A percentile compares a stretch with the other conserved stretches of the same genome.
phyloP scores from a whole-genome alignment of 257 asterid species.

The Asclepias syriaca region DNA sequence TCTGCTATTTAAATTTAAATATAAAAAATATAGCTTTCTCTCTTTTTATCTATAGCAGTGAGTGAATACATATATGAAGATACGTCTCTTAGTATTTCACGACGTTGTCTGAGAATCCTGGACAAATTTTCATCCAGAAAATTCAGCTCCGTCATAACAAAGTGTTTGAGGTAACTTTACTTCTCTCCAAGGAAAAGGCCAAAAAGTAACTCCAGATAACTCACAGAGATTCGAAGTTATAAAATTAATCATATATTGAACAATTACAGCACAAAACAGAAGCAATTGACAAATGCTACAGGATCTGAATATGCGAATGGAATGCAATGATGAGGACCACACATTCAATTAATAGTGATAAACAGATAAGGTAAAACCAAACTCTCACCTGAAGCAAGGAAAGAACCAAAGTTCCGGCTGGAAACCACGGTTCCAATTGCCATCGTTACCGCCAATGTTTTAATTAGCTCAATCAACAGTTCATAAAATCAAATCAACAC shows the following conservation, averaged over 20 bases:
- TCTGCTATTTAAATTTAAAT: no score
- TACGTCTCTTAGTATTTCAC: background rate
- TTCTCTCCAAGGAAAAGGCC: background rate
- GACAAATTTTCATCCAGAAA: background rate
- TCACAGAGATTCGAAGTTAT: background rate
- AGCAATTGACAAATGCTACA: constrained; percentile 1
- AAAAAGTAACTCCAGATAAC: background rate
- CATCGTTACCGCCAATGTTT: constrained; percentile 44
- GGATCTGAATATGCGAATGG: constrained; percentile 1
- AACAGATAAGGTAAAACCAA: background rate
- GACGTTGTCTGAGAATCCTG: background rate
- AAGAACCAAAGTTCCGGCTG: constrained; percentile 63
- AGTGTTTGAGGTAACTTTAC: background rate
- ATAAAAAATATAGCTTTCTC: background rate
- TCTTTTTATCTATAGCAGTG: background rate
- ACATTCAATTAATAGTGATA: constrained; percentile 7
- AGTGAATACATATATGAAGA: background rate
- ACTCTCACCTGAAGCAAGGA: constrained; percentile 54
- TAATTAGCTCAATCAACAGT: background rate
- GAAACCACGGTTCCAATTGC: constrained; percentile 73
- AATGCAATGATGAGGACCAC: background rate
- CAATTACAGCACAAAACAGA: background rate
- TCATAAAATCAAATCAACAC: background rate
- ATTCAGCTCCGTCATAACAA: background rate
- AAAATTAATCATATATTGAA: background rate